Percentiles rank a stretch among this genome's conserved stretches.
These are phyloP conservation scores for Lepidium africanum DNA, from an alignment of 345 rosid genomes.

Conservation along the genomic window DNA sequence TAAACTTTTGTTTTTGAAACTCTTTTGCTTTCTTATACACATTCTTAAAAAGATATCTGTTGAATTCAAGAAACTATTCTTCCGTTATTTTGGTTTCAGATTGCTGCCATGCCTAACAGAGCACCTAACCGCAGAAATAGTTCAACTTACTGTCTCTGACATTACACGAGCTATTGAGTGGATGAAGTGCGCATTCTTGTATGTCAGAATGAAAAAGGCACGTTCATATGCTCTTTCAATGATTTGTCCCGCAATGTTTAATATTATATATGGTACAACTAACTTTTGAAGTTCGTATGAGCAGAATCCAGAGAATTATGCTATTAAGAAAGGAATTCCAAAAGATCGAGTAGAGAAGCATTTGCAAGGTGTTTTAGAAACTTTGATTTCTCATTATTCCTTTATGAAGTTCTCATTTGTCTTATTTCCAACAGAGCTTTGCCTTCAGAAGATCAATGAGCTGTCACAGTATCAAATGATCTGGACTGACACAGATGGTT, in stretches of 20 bases:
- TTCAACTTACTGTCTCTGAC: constrained; percentile 81
- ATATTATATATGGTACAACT: neutral
- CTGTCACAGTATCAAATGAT: constrained; percentile 80
- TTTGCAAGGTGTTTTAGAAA: constrained; percentile 53
- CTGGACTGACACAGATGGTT: constrained; percentile 84
- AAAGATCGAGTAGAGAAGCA: constrained; percentile 77
- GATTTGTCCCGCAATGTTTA: neutral
- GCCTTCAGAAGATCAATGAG: constrained; percentile 73
- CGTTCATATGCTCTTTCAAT: constrained; percentile 10
- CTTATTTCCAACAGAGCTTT: constrained; percentile 44
- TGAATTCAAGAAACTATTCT: neutral
- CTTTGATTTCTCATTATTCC: constrained; percentile 1
- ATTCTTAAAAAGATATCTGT: neutral
- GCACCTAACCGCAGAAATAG: constrained; percentile 97
- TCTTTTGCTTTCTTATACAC: neutral
- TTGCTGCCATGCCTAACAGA: constrained; percentile 83
- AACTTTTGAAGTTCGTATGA: constrained; percentile 1
- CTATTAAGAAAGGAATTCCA: constrained; percentile 66
- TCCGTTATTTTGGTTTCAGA: constrained; percentile 37
- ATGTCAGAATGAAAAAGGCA: constrained; percentile 90
- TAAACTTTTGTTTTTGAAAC: constrained; percentile 4
- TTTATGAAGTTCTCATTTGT: constrained; percentile 17
- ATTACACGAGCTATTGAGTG: constrained; percentile 87
- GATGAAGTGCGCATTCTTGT: constrained; percentile 93
- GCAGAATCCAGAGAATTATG: constrained; percentile 89